phyloP scores from a whole-genome alignment of 495 filamentous ascomycete species.

The Tetracladium marchalianum region DNA sequence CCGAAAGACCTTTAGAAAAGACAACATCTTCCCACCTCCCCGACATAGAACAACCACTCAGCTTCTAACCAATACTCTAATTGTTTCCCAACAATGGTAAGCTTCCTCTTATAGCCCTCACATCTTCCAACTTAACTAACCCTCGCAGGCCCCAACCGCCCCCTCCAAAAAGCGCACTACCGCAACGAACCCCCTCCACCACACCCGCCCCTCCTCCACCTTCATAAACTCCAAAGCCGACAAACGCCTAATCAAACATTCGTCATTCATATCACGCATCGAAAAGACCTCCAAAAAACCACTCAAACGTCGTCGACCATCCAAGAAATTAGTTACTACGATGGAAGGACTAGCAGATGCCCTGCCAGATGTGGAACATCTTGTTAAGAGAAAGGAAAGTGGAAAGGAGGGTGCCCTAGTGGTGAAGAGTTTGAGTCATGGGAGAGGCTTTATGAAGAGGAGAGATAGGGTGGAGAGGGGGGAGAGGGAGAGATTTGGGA shows the following conservation, averaged over 20 bases:
- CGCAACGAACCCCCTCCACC: slow-evolving; percentile 3
- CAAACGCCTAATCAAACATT: slow-evolving; percentile 68
- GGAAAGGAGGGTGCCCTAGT: slow-evolving; percentile 34
- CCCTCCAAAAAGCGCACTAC: slow-evolving; percentile 32
- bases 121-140: not conserved
- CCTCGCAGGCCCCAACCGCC: slow-evolving; percentile 30
- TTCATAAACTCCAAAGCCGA: slow-evolving; percentile 64
- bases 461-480: slow-evolving; percentile 66
- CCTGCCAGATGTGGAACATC: slow-evolving; percentile 43
- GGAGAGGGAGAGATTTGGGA: slow-evolving; percentile 74
- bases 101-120: too few relatives aligned
- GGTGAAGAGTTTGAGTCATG: slow-evolving; percentile 58
- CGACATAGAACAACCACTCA: too few relatives aligned
- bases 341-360: slow-evolving; percentile 71
- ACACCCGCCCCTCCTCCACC: slow-evolving; percentile 24
- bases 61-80: too few relatives aligned
- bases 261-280: slow-evolving; percentile 63
- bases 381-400: slow-evolving; percentile 19
- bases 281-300: slow-evolving; percentile 42
- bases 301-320: slow-evolving; percentile 52
- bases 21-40: too few relatives aligned
- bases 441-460: slow-evolving; percentile 72
- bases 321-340: slow-evolving; percentile 67
- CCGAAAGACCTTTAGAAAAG: too few relatives aligned
- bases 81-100: too few relatives aligned